These are phyloP conservation scores for Dactylellina parvicollis DNA, from an alignment of 2,329 filamentous ascomycete species.

Conservation along the genomic window DNA sequence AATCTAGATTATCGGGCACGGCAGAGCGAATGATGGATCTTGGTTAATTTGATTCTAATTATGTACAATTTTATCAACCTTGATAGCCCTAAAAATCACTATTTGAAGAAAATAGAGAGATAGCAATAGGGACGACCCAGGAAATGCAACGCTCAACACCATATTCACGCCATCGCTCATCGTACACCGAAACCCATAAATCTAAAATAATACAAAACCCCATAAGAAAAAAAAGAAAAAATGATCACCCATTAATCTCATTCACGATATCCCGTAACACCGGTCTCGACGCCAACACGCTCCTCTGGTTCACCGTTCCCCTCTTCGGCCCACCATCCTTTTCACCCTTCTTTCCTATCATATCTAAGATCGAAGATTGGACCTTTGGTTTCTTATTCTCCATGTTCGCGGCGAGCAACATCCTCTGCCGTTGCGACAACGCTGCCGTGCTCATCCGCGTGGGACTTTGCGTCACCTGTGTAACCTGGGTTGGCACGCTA, in stretches of 20 bases:
- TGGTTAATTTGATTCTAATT: background rate
- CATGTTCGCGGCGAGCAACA: constrained; percentile 55
- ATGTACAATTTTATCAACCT: background rate
- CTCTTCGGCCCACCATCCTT: constrained; percentile 56
- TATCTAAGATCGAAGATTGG: constrained; percentile 51
- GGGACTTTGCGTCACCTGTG: constrained; percentile 62
- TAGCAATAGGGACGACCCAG: background rate
- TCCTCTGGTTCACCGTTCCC: constrained; percentile 67
- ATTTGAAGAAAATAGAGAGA: background rate
- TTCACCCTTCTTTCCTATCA: constrained; percentile 53
- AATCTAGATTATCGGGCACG: background rate
- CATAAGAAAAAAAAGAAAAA: background rate
- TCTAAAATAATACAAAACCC: background rate
- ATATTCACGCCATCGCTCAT: background rate
- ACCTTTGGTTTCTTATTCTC: constrained; percentile 55
- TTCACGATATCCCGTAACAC: constrained; percentile 82
- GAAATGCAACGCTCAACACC: background rate
- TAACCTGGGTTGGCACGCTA: constrained; percentile 63
- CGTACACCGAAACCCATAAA: background rate
- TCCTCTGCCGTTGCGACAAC: constrained; percentile 55
- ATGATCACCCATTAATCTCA: constrained; percentile 64
- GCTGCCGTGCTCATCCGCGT: constrained; percentile 54
- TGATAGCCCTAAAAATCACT: background rate
- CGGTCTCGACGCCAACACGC: constrained; percentile 69
- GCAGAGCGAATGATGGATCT: too few species aligned